Evolutionary conservation across 106 monocot genomes (phyloP).

Genomic region (Dioscorea dumetorum): DNA sequence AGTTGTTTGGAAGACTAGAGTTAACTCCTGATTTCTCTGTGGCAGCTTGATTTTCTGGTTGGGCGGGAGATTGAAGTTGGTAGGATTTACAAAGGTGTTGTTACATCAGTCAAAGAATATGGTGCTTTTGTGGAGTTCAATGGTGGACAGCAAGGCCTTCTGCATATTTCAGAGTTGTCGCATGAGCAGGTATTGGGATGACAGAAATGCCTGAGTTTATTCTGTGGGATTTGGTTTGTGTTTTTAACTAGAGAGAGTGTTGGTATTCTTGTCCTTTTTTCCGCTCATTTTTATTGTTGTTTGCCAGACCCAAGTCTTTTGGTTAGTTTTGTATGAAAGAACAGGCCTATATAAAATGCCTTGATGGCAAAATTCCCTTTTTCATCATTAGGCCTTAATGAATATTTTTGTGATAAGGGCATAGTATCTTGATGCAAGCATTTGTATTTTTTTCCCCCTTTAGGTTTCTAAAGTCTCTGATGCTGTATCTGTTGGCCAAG

Average conservation of each 20-base stretch:
- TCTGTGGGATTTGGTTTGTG: neutral
- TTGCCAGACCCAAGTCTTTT: neutral
- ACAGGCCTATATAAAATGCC: neutral
- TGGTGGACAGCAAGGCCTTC: constrained; percentile 87
- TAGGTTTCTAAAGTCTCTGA: constrained; percentile 85
- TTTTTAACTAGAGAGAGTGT: neutral
- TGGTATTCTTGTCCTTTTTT: neutral
- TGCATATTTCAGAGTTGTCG: constrained; percentile 92
- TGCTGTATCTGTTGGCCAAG: constrained; percentile 69
- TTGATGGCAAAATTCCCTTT: neutral
- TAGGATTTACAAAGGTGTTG: constrained; percentile 70
- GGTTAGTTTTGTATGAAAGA: neutral
- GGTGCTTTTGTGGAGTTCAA: constrained; percentile 95
- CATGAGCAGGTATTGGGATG: constrained; percentile 48
- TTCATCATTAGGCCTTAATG: no score
- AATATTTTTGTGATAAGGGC: no score
- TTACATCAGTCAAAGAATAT: constrained; percentile 83
- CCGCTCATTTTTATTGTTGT: neutral
- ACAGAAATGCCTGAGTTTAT: neutral
- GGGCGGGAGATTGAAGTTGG: constrained; percentile 89
- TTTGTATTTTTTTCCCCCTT: neutral
- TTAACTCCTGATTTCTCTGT: neutral
- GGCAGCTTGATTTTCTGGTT: constrained; percentile 78
- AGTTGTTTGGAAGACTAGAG: neutral
- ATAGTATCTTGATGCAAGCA: neutral